Percentiles rank a stretch among this genome's conserved stretches.
These are phyloP conservation scores for Brassica carinata DNA, from an alignment of 345 rosid genomes.

Conservation along the genomic window DNA sequence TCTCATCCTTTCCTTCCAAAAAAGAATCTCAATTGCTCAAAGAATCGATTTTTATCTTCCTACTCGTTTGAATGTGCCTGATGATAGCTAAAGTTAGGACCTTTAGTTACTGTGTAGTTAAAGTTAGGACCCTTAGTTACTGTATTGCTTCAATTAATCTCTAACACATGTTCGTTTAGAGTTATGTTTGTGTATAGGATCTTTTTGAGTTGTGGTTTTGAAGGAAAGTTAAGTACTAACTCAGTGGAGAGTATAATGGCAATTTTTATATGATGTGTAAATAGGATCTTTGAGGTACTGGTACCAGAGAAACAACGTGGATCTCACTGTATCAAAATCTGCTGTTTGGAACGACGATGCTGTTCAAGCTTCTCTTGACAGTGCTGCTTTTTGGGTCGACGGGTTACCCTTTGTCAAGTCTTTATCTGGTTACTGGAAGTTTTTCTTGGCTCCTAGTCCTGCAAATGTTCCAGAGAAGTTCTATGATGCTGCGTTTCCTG, in stretches of 20 bases:
- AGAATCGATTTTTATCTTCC: background rate
- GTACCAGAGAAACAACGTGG: constrained; percentile 80
- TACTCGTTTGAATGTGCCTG: background rate
- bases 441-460: constrained; percentile 75
- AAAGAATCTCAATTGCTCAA: background rate
- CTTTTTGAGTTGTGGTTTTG: background rate
- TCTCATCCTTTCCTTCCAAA: background rate
- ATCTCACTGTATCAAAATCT: constrained; percentile 56
- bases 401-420: constrained; percentile 83
- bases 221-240: background rate
- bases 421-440: constrained; percentile 88
- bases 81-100: background rate
- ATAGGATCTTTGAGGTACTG: constrained; percentile 83
- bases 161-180: background rate
- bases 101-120: background rate
- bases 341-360: constrained; percentile 96
- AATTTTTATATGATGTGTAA: background rate
- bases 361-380: constrained; percentile 67
- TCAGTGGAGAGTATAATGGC: constrained; percentile 13
- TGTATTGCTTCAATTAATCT: constrained; percentile 1
- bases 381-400: constrained; percentile 78
- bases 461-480: constrained; percentile 52
- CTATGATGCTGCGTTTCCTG: constrained; percentile 56
- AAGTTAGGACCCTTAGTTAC: constrained; percentile 14
- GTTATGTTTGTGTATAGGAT: background rate